Evolutionary conservation across 495 filamentous ascomycete genomes (phyloP).

Genomic region (Penicillium manginii): DNA sequence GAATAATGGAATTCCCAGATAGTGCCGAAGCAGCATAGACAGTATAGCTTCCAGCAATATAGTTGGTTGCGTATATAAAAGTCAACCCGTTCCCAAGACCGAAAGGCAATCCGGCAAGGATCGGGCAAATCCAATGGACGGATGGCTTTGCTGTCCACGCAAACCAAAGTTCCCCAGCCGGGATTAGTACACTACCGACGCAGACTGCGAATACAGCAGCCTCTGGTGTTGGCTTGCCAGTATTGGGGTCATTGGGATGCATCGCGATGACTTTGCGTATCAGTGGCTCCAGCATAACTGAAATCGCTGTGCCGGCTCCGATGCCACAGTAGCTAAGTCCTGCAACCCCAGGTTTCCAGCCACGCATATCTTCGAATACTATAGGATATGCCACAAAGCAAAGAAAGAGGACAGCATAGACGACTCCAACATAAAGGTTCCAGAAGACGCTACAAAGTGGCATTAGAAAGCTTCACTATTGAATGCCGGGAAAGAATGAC

Average conservation of each 20-base stretch:
- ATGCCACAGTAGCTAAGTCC: constrained; percentile 76
- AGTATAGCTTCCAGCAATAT: constrained; percentile 71
- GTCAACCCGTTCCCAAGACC: constrained; percentile 69
- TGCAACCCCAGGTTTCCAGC: constrained; percentile 65
- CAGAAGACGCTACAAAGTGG: constrained; percentile 63
- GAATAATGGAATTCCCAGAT: constrained; percentile 67
- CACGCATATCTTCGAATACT: constrained; percentile 69
- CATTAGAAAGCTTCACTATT: background rate
- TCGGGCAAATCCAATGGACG: constrained; percentile 71
- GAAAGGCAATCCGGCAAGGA: constrained; percentile 74
- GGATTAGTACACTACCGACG: constrained; percentile 63
- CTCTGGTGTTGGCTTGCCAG: constrained; percentile 64
- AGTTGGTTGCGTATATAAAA: constrained; percentile 75
- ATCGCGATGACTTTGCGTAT: constrained; percentile 61
- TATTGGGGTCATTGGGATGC: constrained; percentile 70
- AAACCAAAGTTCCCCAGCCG: constrained; percentile 72
- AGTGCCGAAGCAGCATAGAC: constrained; percentile 73
- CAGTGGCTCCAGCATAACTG: constrained; percentile 62
- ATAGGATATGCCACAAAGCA: constrained; percentile 76
- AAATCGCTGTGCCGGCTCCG: constrained; percentile 68
- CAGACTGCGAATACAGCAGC: constrained; percentile 69
- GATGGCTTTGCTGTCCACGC: constrained; percentile 72
- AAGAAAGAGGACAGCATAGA: constrained; percentile 72
- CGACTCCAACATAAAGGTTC: constrained; percentile 66
- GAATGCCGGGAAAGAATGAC: background rate